Evolutionary conservation across 2,329 filamentous ascomycete species (phyloP), one percentile per base, ranked within the genome.

Genomic region (Pseudogymnoascus sp.): DNA sequence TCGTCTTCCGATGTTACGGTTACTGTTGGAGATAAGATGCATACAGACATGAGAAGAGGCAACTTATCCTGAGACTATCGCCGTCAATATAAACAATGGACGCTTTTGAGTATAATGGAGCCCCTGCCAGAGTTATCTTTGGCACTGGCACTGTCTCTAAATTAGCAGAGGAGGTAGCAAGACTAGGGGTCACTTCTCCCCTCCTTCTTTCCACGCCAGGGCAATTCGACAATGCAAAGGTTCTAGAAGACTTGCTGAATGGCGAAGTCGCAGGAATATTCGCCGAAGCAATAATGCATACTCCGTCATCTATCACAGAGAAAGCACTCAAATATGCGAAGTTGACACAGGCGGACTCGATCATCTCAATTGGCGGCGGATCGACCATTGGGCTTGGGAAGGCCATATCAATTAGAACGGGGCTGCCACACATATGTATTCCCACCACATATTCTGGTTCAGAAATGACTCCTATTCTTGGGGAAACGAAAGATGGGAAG

Each of bases 401-500:
- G 67, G 82, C 82, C 1, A 78, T 85, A 64, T 78, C 77, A 55
- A 73, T 80, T 58, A 76, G 79, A 42, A 83, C 81, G 35, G 77
- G 76, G 0, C 73, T 85, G 35, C 80, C 80, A 18, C 82, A 85
- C 67, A 78, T 85, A 45, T 84, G 81, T 67, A 80, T 86, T 58
- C 82, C 83, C n/a, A 85, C 82, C 2, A 84, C 82, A 0, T 86
- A 85, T 68, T 79, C 82, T 4, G 82, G 82, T 3, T 83, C 80
- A 64, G 85, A 87, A 69, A 84, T 87, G 78, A 87, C 85, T 2
- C 82, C 84, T 0, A 85, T 87, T 55, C 72, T 87, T 10, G 85
- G 85, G 1, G 83, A 87, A 73, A 87, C 83, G 0, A 74, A 77
- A 10, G 77, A 82, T 60, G 83, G 84, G 0, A 69, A 76, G 63